Evolutionary conservation across 192 early-diverging fungal species (phyloP).

Genomic region (Podila verticillata): DNA sequence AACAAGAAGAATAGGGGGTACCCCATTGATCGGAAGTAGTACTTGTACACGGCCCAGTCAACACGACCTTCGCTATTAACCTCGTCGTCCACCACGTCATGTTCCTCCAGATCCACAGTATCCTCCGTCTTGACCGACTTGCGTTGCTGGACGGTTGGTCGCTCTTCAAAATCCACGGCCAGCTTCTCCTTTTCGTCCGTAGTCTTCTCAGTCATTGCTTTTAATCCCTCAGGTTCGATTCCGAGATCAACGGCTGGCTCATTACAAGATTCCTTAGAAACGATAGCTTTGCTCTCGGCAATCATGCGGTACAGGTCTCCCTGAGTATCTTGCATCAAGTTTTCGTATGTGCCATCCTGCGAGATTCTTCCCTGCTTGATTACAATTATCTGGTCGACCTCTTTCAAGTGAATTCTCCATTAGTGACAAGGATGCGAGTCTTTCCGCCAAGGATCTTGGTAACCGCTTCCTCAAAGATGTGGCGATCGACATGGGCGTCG

Average conservation of each 20-base stretch:
- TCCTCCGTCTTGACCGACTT: conserved; percentile 27
- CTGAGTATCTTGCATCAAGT: conserved; percentile 64
- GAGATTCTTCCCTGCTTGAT: conserved; percentile 74
- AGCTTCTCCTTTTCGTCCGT: background rate
- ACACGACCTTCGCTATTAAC: conserved; percentile 13
- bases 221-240: conserved; percentile 17
- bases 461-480: conserved; percentile 53
- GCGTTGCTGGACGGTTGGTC: conserved; percentile 17
- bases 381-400: conserved; percentile 74
- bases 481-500: conserved; percentile 68
- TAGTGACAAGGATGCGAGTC: conserved; percentile 84
- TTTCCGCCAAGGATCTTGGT: conserved; percentile 70
- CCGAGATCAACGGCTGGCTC: conserved; percentile 10
- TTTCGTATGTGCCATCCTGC: conserved; percentile 70
- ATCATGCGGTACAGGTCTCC: conserved; percentile 73
- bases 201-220: background rate
- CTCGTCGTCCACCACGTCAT: conserved; percentile 34
- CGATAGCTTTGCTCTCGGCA: conserved; percentile 15
- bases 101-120: conserved; percentile 16
- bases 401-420: conserved; percentile 73
- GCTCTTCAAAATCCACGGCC: background rate
- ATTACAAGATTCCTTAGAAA: conserved; percentile 6
- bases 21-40: conserved; percentile 17
- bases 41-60: conserved; percentile 45
- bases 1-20: background rate